phyloP scores from a whole-genome alignment of 371 early-diverging fungal genomes.

The Rhizomucor pusillus region DNA sequence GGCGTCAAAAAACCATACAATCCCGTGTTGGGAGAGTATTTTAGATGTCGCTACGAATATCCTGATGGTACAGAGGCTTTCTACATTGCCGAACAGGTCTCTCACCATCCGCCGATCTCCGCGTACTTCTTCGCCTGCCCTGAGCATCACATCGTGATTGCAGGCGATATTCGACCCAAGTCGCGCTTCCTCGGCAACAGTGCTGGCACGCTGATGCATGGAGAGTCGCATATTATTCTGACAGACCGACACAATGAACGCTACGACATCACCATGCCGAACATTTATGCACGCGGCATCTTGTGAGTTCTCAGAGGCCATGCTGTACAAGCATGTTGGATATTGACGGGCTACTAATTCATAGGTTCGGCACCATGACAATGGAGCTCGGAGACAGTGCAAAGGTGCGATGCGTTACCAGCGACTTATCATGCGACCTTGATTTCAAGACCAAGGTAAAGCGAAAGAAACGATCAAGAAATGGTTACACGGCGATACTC shows the following conservation, averaged over 20 bases:
- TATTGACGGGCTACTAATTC: neutral
- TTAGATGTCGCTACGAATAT: slow-evolving; percentile 75
- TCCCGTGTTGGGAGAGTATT: slow-evolving; percentile 92
- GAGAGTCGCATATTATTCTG: slow-evolving; percentile 65
- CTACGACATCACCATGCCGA: slow-evolving; percentile 84
- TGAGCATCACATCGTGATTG: slow-evolving; percentile 72
- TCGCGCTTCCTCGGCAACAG: slow-evolving; percentile 92
- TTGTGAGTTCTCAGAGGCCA: slow-evolving; percentile 12
- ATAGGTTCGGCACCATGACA: slow-evolving; percentile 86
- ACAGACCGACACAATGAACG: slow-evolving; percentile 67
- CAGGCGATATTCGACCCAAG: slow-evolving; percentile 87
- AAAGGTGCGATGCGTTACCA: slow-evolving; percentile 70
- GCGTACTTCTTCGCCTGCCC: slow-evolving; percentile 83
- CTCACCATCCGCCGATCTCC: slow-evolving; percentile 93
- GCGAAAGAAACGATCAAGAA: neutral
- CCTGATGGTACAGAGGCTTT: slow-evolving; percentile 68
- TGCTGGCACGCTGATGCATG: slow-evolving; percentile 90
- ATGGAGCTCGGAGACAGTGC: slow-evolving; percentile 90
- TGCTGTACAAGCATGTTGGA: too few relatives aligned
- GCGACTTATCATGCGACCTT: slow-evolving; percentile 75
- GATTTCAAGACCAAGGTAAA: slow-evolving; percentile 93
- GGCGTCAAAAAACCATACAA: slow-evolving; percentile 97
- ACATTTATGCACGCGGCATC: slow-evolving; percentile 91
- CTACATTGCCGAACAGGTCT: slow-evolving; percentile 89
- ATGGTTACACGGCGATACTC: neutral